Base-by-base conservation (phyloP, 2,329 filamentous ascomycete genomes). In the Botrytis fabae region DNA sequence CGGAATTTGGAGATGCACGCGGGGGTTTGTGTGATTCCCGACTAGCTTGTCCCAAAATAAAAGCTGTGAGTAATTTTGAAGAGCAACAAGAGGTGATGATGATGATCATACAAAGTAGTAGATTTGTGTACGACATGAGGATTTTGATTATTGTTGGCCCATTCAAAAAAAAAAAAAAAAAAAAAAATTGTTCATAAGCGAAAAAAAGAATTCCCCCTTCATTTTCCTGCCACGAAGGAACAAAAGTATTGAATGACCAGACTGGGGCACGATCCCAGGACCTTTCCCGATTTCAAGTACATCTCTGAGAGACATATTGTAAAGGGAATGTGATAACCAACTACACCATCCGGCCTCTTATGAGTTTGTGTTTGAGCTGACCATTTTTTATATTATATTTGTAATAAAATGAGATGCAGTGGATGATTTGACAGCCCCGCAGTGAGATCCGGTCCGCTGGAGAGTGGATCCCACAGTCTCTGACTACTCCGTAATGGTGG, bases 301-400 rank as follows among this genome's bases (percentile, higher is more conserved):
- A 8, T 9, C 38, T 22, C 2, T 12, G 0, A 20, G 6, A 18
- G 8, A 5, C 25, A 2, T 1, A 40, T 12, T 68, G 64, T 68
- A 68, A 68, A 68, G 64, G 64, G 38, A 40, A 38, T 35, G 64
- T 68, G 46, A 51, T 68, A 68, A 68, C 64, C 64, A 68, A 68
- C 64, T 68, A 68, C 46, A 68, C 64, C 64, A 68, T 68, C 64
- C 64, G 64, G 64, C 64, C 64, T 68, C 9, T 12, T 40, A 12
- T 51, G 32, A 28, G 5, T 12, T 65, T 38, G 28, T 66, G 22
- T 3, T n/a, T 2, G 0, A 1, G 1, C 0, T 0, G 0, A 0
- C 0, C 0, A 51, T 4, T 22, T 40, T 4, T 38, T 1, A 51
- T 9, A n/a, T 7, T 51, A 51, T 66, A 51, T n/a, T 10, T 51